Evolutionary conservation across 345 rosid species (phyloP).

Genomic region (Eucalyptus albens): DNA sequence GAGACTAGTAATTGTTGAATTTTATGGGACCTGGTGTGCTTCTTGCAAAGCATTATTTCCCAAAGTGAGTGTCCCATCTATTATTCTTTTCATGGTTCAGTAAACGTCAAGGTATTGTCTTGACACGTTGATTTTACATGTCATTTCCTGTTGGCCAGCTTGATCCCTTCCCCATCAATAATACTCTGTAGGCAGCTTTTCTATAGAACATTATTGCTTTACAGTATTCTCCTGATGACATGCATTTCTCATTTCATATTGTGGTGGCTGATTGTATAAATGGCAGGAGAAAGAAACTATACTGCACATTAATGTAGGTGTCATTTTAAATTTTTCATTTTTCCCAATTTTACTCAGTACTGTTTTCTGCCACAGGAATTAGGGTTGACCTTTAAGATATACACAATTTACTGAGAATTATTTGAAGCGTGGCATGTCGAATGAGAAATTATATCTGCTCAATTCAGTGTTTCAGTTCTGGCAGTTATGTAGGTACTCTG

Average conservation of each 20-base stretch:
- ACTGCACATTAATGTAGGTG: not conserved
- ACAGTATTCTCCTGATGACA: not conserved
- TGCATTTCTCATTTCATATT: not conserved
- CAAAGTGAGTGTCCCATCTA: constrained; percentile 26
- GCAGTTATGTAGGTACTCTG: not conserved
- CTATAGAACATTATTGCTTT: not conserved
- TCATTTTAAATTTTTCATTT: not conserved
- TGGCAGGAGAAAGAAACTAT: not conserved
- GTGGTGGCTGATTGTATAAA: not conserved
- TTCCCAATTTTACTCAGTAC: not conserved
- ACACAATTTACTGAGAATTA: not conserved
- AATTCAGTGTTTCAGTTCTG: not conserved
- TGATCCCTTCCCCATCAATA: not conserved
- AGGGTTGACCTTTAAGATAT: not conserved
- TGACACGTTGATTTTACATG: not conserved
- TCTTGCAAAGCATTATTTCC: constrained; percentile 88
- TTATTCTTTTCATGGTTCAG: not conserved
- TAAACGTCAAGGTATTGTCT: not conserved
- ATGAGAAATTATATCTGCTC: not conserved
- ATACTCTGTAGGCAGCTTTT: not conserved
- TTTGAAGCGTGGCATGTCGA: not conserved
- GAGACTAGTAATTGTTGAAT: constrained; percentile 83
- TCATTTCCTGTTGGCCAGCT: not conserved
- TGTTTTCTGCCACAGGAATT: not conserved
- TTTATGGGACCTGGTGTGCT: constrained; percentile 98